Evolutionary conservation across 768 basidiomycete species (phyloP).

Genomic region (Tremella mesenterica): DNA sequence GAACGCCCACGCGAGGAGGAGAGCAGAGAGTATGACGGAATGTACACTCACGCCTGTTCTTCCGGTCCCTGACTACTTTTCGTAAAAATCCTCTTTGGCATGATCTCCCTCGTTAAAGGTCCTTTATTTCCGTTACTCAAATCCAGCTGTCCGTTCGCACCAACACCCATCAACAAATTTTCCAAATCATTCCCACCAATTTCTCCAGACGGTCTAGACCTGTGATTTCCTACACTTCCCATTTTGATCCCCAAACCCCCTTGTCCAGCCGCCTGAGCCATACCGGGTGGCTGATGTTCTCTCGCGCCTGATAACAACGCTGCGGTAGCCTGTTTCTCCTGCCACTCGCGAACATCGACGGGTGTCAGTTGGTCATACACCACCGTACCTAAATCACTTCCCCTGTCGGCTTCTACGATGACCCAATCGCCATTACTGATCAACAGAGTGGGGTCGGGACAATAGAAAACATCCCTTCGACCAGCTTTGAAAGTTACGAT

Average conservation of each 20-base stretch:
- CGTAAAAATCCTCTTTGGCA: constrained; percentile 90
- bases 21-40: too few species aligned
- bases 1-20: too few species aligned
- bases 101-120: constrained; percentile 75
- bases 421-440: constrained; percentile 83
- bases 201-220: constrained; percentile 1
- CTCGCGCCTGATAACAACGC: constrained; percentile 38
- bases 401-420: constrained; percentile 93
- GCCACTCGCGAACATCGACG: constrained; percentile 82
- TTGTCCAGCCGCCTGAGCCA: constrained; percentile 10
- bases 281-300: constrained; percentile 36
- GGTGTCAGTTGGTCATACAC: constrained; percentile 84
- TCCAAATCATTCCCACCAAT: constrained; percentile 24
- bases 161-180: constrained; percentile 22
- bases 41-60: constrained; percentile 62
- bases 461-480: constrained; percentile 87
- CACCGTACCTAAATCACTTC: constrained; percentile 76
- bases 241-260: too few species aligned
- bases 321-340: constrained; percentile 65
- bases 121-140: constrained; percentile 10
- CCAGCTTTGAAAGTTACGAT: constrained; percentile 98
- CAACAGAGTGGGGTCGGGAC: constrained; percentile 57
- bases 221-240: background rate
- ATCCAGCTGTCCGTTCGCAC: constrained; percentile 28
- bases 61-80: constrained; percentile 60